Conservation (phyloP, 306 rosid species). For the Rubus idaeus region DNA sequence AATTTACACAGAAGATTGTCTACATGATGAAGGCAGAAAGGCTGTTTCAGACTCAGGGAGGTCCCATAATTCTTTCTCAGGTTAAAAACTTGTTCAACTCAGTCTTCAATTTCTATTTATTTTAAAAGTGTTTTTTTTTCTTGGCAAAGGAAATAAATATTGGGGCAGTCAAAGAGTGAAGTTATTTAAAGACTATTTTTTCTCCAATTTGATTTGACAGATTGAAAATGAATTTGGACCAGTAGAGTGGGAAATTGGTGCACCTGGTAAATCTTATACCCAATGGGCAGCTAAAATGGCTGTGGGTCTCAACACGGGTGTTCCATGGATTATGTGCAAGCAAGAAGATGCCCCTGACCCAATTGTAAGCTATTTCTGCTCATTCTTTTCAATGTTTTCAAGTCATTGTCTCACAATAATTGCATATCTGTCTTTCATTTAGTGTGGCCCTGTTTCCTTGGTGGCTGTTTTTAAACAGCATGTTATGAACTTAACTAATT, state of each 20-base stretch:
- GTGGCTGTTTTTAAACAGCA: constrained; percentile 40
- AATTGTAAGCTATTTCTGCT: constrained; percentile 43
- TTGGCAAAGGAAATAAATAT: neutral
- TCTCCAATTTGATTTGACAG: constrained; percentile 38
- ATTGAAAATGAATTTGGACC: constrained; percentile 96
- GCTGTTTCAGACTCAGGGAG: constrained; percentile 85
- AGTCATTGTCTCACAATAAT: constrained; percentile 20
- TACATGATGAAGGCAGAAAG: constrained; percentile 77
- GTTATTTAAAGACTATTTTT: neutral
- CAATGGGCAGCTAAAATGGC: constrained; percentile 97
- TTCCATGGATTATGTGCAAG: constrained; percentile 99
- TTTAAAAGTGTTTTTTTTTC: neutral
- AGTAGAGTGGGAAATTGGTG: constrained; percentile 84
- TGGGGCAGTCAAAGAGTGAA: constrained; percentile 7
- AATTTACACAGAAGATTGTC: constrained; percentile 75
- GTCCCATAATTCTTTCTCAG: constrained; percentile 93
- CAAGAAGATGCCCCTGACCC: constrained; percentile 99
- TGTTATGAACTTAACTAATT: constrained; percentile 18
- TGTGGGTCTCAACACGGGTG: constrained; percentile 77
- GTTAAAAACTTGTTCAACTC: constrained; percentile 26
- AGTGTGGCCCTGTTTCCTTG: constrained; percentile 28
- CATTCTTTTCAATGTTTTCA: neutral
- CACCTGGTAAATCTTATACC: constrained; percentile 82
- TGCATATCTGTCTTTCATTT: constrained; percentile 23
- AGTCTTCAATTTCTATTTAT: neutral